Conservation (phyloP, 2,329 filamentous ascomycete genomes). For the Verticillium dahliae region DNA sequence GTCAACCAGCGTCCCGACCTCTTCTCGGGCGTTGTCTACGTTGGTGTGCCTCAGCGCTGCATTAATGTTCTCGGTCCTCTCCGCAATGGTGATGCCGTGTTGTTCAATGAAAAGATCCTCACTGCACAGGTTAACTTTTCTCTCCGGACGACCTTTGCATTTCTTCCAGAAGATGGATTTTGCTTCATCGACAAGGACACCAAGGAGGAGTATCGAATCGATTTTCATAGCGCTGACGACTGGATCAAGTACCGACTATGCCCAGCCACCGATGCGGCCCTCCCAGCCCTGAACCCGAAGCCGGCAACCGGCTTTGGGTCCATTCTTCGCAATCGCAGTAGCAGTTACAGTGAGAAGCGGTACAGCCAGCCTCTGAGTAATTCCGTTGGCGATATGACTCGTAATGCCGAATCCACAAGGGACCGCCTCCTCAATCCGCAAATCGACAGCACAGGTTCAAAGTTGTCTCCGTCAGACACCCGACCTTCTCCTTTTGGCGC, state of each 20-base stretch:
- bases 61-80: slow-evolving; percentile 88
- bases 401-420: slow-evolving; percentile 21
- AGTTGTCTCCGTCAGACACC: neutral
- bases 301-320: slow-evolving; percentile 33
- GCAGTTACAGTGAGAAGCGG: slow-evolving; percentile 31
- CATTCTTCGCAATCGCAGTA: slow-evolving; percentile 38
- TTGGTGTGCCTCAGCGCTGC: slow-evolving; percentile 77
- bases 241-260: slow-evolving; percentile 77
- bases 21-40: slow-evolving; percentile 80
- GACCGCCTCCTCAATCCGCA: slow-evolving; percentile 38
- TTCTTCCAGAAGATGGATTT: slow-evolving; percentile 78
- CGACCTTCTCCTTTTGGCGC: slow-evolving; percentile 14
- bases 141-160: slow-evolving; percentile 75
- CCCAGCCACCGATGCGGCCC: slow-evolving; percentile 64
- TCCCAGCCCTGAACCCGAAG: slow-evolving; percentile 48
- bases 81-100: slow-evolving; percentile 85
- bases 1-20: slow-evolving; percentile 81
- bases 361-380: slow-evolving; percentile 10
- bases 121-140: slow-evolving; percentile 93
- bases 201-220: slow-evolving; percentile 70
- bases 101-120: slow-evolving; percentile 81
- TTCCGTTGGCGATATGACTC: slow-evolving; percentile 16
- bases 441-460: slow-evolving; percentile 27
- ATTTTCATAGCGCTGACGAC: slow-evolving; percentile 74
- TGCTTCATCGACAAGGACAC: slow-evolving; percentile 84